These are phyloP conservation scores for Cercophora samala DNA, from an alignment of 495 filamentous ascomycete species.

Conservation along the genomic window DNA sequence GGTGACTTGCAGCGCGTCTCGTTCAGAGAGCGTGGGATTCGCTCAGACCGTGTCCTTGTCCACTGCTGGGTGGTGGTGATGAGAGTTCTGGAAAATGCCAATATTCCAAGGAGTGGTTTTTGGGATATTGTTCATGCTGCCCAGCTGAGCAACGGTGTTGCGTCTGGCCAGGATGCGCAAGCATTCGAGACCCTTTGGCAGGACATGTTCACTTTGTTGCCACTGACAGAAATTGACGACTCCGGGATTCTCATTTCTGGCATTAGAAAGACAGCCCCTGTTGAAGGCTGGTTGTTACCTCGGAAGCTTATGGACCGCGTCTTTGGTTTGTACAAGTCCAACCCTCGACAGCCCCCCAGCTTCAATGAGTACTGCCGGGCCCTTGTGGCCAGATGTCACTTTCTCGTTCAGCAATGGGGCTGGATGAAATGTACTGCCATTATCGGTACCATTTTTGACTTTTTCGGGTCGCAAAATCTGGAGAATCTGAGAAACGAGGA, in stretches of 20 bases:
- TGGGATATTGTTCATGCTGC: slow-evolving; percentile 56
- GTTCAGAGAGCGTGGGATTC: slow-evolving; percentile 64
- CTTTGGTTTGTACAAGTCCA: slow-evolving; percentile 61
- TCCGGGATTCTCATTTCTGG: slow-evolving; percentile 59
- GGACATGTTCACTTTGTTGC: slow-evolving; percentile 68
- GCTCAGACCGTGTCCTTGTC: slow-evolving; percentile 51
- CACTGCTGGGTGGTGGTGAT: slow-evolving; percentile 67
- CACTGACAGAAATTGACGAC: slow-evolving; percentile 71
- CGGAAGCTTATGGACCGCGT: slow-evolving; percentile 63
- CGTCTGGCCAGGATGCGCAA: slow-evolving; percentile 46
- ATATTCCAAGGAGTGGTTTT: slow-evolving; percentile 48
- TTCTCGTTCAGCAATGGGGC: slow-evolving; percentile 76
- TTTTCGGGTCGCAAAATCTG: slow-evolving; percentile 75
- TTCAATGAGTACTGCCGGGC: slow-evolving; percentile 81
- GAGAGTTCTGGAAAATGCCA: slow-evolving; percentile 52
- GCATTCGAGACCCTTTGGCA: slow-evolving; percentile 70
- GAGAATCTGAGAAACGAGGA: slow-evolving; percentile 75
- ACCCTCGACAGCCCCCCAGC: slow-evolving; percentile 54
- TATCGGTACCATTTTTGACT: slow-evolving; percentile 81
- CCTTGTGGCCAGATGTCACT: slow-evolving; percentile 70
- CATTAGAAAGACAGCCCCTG: slow-evolving; percentile 46
- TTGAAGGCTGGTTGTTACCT: slow-evolving; percentile 72
- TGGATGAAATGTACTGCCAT: slow-evolving; percentile 79
- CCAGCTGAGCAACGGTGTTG: slow-evolving; percentile 36
- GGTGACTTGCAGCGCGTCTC: slow-evolving; percentile 54